These are phyloP conservation scores for Telfairia occidentalis DNA, from an alignment of 331 rosid species.

Conservation along the genomic window DNA sequence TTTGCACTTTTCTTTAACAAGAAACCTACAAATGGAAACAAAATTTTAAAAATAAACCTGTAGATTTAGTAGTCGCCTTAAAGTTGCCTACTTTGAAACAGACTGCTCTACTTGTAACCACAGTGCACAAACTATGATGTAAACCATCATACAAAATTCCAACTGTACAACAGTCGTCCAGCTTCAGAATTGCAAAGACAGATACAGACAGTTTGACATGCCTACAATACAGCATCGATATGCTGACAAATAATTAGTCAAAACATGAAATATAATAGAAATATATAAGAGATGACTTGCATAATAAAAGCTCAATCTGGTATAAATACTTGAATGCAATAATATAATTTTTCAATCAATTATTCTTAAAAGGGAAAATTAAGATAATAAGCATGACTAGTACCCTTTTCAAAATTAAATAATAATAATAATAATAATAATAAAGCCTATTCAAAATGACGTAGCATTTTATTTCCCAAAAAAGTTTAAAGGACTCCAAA, in stretches of 20 bases:
- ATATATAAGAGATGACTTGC: no score
- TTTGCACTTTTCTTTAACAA: conserved; percentile 79
- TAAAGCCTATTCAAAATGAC: background rate
- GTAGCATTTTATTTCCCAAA: background rate
- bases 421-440: no score
- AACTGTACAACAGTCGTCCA: background rate
- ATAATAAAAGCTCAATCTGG: no score
- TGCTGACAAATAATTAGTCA: background rate
- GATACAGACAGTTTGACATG: background rate
- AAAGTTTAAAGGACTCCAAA: background rate
- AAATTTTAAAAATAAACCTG: background rate
- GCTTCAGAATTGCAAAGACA: background rate
- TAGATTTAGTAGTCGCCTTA: background rate
- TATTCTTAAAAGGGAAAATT: no score
- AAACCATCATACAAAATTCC: background rate
- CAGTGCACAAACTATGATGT: background rate
- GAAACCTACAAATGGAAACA: conserved; percentile 43
- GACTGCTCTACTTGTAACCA: background rate
- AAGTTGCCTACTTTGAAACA: background rate
- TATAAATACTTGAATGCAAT: no score
- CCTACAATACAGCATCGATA: background rate
- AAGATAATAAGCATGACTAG: no score
- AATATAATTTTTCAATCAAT: no score
- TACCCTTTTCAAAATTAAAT: no score
- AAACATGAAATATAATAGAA: background rate